These are phyloP conservation scores for Penicillium ucsense DNA, from an alignment of 495 filamentous ascomycete species.

Conservation along the genomic window DNA sequence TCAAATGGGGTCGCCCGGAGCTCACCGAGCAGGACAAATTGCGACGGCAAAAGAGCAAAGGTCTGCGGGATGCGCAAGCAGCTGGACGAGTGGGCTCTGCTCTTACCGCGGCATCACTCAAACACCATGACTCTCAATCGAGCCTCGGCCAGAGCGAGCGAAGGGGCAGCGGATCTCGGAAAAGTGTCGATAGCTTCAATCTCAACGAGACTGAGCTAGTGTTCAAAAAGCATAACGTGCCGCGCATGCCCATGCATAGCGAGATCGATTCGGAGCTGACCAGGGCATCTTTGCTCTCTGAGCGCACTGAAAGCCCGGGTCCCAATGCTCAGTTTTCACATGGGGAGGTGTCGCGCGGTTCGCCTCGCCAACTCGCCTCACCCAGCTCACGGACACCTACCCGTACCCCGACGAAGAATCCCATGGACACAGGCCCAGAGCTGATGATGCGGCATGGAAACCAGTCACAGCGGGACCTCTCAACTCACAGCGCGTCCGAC, in stretches of 20 bases:
- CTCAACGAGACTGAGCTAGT: conserved; percentile 50
- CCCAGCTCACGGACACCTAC: conserved; percentile 45
- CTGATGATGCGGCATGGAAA: conserved; percentile 50
- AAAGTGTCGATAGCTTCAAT: conserved; percentile 46
- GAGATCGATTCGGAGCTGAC: conserved; percentile 81
- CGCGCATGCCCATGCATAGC: conserved; percentile 79
- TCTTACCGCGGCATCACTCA: conserved; percentile 54
- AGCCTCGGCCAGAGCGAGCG: conserved; percentile 45
- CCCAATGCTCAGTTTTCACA: conserved; percentile 25
- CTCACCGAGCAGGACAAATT: conserved; percentile 43
- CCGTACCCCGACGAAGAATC: conserved; percentile 39
- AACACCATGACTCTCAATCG: conserved; percentile 54
- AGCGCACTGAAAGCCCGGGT: conserved; percentile 55
- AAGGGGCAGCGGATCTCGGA: conserved; percentile 33
- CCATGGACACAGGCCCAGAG: conserved; percentile 38
- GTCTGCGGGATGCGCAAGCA: conserved; percentile 46
- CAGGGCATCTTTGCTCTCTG: conserved; percentile 77
- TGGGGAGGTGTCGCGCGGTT: conserved; percentile 47
- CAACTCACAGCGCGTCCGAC: conserved; percentile 41
- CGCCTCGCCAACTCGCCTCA: conserved; percentile 39
- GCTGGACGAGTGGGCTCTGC: conserved; percentile 44
- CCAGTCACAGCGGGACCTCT: conserved; percentile 45
- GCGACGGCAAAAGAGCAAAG: conserved; percentile 50
- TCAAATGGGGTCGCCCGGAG: conserved; percentile 40
- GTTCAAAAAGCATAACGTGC: conserved; percentile 52